Base-by-base conservation (phyloP, 371 early-diverging fungal genomes). In the Paraphysoderma sedebokerense region DNA sequence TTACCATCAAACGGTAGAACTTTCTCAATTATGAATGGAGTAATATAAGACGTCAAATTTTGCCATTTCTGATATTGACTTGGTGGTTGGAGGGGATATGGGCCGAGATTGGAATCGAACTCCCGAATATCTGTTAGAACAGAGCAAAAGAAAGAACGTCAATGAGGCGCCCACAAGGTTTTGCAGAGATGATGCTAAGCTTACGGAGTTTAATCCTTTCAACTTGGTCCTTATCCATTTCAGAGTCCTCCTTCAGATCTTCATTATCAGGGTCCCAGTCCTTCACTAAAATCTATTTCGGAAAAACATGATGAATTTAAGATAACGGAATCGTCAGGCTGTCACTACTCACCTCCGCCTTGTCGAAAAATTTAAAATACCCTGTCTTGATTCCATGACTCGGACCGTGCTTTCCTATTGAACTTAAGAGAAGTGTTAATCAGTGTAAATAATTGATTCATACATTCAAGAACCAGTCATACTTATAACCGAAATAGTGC, bases 401-500 rank as follows among this genome's bases (percentile, higher is more conserved):
- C n/a, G n/a, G n/a, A n/a, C n/a, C n/a, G n/a, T n/a, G n/a, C n/a
- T n/a, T n/a, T n/a, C n/a, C n/a, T n/a, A n/a, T n/a, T n/a, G n/a
- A n/a, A n/a, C n/a, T n/a, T n/a, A n/a, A n/a, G n/a, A n/a, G n/a
- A 26, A 7, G 9, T 5, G 9, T n/a, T 11, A 17, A 23, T n/a
- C 33, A 38, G 5, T 8, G 38, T 38, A 26, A 48, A 35, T 22
- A 30, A 17, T 29, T 27, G 24, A 26, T 46, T 28, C n/a, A 53
- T 34, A 15, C 17, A 38, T 33, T 38, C 38, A 29, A 24, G 44
- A 5, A 40, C 24, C n/a, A 42, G 46, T 20, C 55, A 51, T 64
- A 79, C 81, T 82, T 77, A 62, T 84, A 91, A 56, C 84, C 82
- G 22, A 93, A 61, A 60, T 89, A 90, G 58, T 96, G 97, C 17